These are phyloP conservation scores for Hymenoscyphus linearis DNA, from an alignment of 2,329 filamentous ascomycete species.

Conservation along the genomic window DNA sequence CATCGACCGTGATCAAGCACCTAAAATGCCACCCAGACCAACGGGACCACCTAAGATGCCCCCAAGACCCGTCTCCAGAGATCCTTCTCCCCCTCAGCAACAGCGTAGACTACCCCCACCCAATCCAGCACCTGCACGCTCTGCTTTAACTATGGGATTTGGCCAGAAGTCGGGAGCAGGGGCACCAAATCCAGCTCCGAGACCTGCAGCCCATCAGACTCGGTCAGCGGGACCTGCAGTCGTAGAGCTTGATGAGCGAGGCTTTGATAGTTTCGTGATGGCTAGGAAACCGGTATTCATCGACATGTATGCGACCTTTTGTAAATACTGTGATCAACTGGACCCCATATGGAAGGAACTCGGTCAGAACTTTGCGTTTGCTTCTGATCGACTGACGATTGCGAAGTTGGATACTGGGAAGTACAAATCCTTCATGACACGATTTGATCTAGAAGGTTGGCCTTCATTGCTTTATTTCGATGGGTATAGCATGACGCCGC, in stretches of 20 bases:
- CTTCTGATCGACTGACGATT: constrained; percentile 72
- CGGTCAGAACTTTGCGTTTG: constrained; percentile 66
- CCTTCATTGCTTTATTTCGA: constrained; percentile 94
- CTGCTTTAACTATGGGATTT: constrained; percentile 26
- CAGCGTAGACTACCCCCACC: constrained; percentile 24
- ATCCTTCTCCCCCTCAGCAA: constrained; percentile 22
- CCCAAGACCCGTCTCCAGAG: constrained; percentile 36
- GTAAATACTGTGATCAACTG: constrained; percentile 89
- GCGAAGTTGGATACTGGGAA: constrained; percentile 92
- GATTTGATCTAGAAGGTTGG: constrained; percentile 74
- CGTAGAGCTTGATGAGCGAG: constrained; percentile 76
- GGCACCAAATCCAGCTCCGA: constrained; percentile 18
- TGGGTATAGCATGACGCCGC: constrained; percentile 18
- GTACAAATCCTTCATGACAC: constrained; percentile 66
- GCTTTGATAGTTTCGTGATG: constrained; percentile 85
- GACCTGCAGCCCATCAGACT: constrained; percentile 12
- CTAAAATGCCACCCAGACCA: constrained; percentile 28
- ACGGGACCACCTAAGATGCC: constrained; percentile 46
- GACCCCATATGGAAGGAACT: constrained; percentile 84
- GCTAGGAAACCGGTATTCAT: constrained; percentile 91
- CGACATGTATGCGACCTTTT: constrained; percentile 98
- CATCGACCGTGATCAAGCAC: constrained; percentile 22
- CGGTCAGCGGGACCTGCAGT: constrained; percentile 40
- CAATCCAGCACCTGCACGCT: constrained; percentile 8
- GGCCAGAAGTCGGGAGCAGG: constrained; percentile 20